These are phyloP conservation scores for Hordeum pubiflorum DNA, from an alignment of 202 grass and related monocot genomes.

Conservation along the genomic window DNA sequence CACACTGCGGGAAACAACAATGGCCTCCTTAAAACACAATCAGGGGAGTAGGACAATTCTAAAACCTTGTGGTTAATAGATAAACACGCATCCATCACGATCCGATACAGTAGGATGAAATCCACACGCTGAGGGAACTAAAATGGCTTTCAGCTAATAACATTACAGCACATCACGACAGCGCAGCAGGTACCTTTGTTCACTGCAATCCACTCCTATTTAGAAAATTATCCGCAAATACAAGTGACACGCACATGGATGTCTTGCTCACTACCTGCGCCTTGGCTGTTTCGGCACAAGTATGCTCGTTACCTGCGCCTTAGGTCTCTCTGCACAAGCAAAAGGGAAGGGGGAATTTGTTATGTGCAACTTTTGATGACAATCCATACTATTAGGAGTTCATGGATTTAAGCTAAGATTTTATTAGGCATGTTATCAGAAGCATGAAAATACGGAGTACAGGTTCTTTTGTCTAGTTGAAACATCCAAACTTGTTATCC, in stretches of 20 bases:
- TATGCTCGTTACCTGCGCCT: slow-evolving; percentile 45
- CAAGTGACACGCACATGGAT: neutral
- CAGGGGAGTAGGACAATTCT: neutral
- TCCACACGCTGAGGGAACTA: neutral
- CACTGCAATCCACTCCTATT: neutral
- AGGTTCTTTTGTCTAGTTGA: neutral
- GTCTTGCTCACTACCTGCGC: slow-evolving; percentile 21
- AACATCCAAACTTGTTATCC: neutral
- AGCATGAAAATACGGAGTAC: neutral
- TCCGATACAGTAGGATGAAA: neutral
- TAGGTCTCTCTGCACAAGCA: slow-evolving; percentile 66
- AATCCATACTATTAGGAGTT: neutral
- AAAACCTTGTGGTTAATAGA: neutral
- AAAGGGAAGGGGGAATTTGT: neutral
- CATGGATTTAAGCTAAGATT: neutral
- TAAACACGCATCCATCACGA: neutral
- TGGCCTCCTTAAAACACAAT: neutral
- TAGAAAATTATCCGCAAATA: neutral
- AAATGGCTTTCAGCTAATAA: neutral
- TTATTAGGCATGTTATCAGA: neutral
- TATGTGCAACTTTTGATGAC: neutral
- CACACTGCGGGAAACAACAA: neutral
- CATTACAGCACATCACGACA: slow-evolving; percentile 1
- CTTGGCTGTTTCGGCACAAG: slow-evolving; percentile 9
- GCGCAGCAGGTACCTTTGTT: neutral